Evolutionary conservation across 495 filamentous ascomycete species (phyloP).

Genomic region (Lentithecium fluviatile): DNA sequence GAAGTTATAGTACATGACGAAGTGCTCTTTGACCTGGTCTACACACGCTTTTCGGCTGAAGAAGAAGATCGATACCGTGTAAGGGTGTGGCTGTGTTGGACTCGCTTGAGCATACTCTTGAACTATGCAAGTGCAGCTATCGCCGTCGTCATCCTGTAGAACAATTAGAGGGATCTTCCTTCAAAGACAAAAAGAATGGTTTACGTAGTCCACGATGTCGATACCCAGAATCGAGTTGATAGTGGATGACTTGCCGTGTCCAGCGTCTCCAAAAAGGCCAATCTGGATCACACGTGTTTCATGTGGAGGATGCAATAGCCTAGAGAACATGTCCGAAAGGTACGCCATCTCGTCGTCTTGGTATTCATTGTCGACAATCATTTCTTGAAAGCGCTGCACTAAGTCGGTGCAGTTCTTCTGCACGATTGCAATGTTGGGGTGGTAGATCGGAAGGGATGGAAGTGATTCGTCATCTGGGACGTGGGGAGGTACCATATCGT

Average conservation of each 20-base stretch:
- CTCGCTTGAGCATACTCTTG: not conserved
- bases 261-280: conserved; percentile 11
- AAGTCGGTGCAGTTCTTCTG: not conserved
- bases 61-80: conserved; percentile 1
- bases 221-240: conserved; percentile 13
- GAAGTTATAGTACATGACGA: not conserved
- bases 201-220: conserved; percentile 1
- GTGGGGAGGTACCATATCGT: not conserved
- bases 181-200: not conserved
- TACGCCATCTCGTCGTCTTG: not conserved
- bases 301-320: not conserved
- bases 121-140: conserved; percentile 12
- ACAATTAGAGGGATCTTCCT: not conserved
- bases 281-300: not conserved
- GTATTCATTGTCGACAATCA: not conserved
- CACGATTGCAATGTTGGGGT: not conserved
- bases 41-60: not conserved
- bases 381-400: not conserved
- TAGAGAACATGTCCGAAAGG: not conserved
- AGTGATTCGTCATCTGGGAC: not conserved
- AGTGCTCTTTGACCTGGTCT: not conserved
- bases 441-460: conserved; percentile 1
- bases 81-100: conserved; percentile 3
- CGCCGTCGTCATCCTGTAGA: conserved; percentile 9
- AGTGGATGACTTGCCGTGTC: conserved; percentile 8